Base-by-base conservation (phyloP, 2,329 filamentous ascomycete genomes). In the Xylaria sp. region DNA sequence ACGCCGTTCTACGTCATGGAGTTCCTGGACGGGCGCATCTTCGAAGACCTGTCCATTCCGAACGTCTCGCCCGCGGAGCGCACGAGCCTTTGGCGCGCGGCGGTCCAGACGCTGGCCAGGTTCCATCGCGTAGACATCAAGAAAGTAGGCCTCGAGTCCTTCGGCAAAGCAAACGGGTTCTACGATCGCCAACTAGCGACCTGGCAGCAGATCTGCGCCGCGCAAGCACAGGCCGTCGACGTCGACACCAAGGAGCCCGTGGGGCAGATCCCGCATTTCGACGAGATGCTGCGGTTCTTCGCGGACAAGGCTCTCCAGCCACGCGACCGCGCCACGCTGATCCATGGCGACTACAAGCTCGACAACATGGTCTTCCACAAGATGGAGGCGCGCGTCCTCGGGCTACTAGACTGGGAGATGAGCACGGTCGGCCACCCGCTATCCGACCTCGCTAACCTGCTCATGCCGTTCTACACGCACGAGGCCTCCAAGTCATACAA, bases 361-460 rank as follows among this genome's bases (percentile, higher is more conserved):
- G 92, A 96, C 79, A 96, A 96, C 75, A 79, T 95, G 72, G 89
- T 96, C 48, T 99, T 97, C 79, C 93, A 98, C 83, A 92, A 92
- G 81, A 94, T 92, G 0, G 92, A 95, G 79, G 89, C 94, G 5
- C 85, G 90, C 61, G 94, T 98, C 12, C 94, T 98, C 80, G 96
- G 95, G 3, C 94, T 98, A 63, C 82, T 98, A 5, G 96, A 99
- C 82, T 98, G 95, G 95, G 96, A 98, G 83, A 97, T 99, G 93
- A 94, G 93, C 42, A 98, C 96, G 0, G 90, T 98, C 63, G 96
- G 96, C n/a, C 95, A 99, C 79, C 96, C 96, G 0, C 87, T 98
- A 24, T 95, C 92, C 5, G 96, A 99, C 78, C 84, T 98, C 48
- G 90, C 90, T 79, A 98, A 98, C 81, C 84, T 98, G 19, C 69